Evolutionary conservation across 805 yeast genomes (phyloP).

Genomic region (Helenozyma baotianmanensis): DNA sequence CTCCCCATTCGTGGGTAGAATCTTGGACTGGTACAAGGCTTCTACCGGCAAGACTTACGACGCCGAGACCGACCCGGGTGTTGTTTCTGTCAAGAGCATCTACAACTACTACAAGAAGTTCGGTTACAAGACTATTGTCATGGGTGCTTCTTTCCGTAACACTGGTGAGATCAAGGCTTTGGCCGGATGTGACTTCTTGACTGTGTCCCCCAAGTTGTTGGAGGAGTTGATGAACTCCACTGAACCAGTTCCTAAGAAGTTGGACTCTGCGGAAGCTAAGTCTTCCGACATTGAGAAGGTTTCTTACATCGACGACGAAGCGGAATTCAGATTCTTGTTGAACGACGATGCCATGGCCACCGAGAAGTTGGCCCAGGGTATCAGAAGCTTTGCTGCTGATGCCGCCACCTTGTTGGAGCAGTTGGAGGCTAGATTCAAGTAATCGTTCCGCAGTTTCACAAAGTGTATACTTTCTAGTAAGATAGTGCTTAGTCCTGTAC

Average conservation of each 20-base stretch:
- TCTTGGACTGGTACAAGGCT: constrained; percentile 97
- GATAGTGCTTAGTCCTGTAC: neutral
- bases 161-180: constrained; percentile 90
- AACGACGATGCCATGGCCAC: constrained; percentile 99
- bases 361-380: constrained; percentile 96
- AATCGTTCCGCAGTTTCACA: neutral
- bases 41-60: constrained; percentile 83
- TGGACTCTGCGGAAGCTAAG: constrained; percentile 57
- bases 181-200: constrained; percentile 95
- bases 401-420: constrained; percentile 70
- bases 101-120: constrained; percentile 97
- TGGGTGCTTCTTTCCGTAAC: constrained; percentile 99
- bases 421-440: constrained; percentile 54
- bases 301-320: constrained; percentile 77
- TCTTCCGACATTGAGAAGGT: constrained; percentile 56
- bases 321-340: constrained; percentile 81
- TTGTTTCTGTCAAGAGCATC: constrained; percentile 77
- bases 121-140: constrained; percentile 94
- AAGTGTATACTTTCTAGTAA: too few relatives aligned
- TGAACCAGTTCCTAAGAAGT: constrained; percentile 74
- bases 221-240: constrained; percentile 79
- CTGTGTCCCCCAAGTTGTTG: constrained; percentile 89
- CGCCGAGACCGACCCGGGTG: constrained; percentile 89
- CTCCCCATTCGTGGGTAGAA: constrained; percentile 99
- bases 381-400: constrained; percentile 94